These are phyloP conservation scores for Suillus placidus DNA, from an alignment of 768 basidiomycete species.

Conservation along the genomic window DNA sequence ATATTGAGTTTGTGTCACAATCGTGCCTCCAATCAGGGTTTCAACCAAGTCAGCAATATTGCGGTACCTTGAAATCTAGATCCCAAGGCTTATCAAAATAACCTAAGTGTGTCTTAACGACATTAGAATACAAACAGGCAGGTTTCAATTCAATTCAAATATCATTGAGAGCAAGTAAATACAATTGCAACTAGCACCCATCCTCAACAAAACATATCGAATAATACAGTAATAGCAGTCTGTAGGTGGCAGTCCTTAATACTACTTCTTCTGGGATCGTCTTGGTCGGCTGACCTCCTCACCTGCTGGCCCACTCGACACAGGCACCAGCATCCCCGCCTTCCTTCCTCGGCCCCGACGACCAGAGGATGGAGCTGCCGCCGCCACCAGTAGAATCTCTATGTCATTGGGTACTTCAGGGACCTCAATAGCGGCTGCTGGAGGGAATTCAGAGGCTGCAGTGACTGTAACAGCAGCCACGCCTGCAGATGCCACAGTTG, in stretches of 20 bases:
- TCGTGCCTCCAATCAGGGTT: neutral
- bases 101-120: neutral
- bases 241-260: too few relatives aligned
- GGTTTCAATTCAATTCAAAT: too few relatives aligned
- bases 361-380: neutral
- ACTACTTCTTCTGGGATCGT: neutral
- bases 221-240: too few relatives aligned
- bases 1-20: neutral
- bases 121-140: too few relatives aligned
- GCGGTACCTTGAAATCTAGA: neutral
- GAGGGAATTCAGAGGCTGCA: neutral
- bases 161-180: too few relatives aligned
- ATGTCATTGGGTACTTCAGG: neutral
- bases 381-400: neutral
- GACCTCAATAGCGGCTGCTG: too few relatives aligned
- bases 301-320: neutral
- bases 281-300: neutral
- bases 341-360: neutral
- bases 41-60: neutral
- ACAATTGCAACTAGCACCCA: too few relatives aligned
- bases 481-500: neutral
- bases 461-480: neutral
- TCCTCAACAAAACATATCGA: too few relatives aligned
- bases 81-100: neutral
- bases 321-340: neutral